phyloP scores from a whole-genome alignment of 1,139 yeast genomes.

The Diutina siamensis region DNA sequence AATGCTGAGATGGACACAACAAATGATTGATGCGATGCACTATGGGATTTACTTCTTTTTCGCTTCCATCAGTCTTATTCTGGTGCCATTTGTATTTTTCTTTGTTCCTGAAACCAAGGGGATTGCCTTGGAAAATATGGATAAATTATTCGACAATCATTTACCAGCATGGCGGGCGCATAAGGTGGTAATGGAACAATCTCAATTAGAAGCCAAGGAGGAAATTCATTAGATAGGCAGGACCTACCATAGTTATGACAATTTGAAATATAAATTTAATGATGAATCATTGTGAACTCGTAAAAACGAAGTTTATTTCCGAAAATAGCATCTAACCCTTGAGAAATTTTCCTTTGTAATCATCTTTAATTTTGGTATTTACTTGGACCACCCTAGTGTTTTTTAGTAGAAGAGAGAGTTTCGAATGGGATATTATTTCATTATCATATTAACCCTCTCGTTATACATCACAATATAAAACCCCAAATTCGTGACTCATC shows the following conservation, averaged over 20 bases:
- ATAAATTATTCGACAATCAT: background rate
- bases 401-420: no score
- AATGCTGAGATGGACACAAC: slow-evolving; percentile 19
- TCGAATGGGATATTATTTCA: no score
- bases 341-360: no score
- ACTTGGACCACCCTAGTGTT: no score
- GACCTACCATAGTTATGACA: background rate
- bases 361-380: no score
- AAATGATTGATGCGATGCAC: slow-evolving; percentile 26
- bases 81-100: slow-evolving; percentile 11
- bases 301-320: no score
- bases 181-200: slow-evolving; percentile 14
- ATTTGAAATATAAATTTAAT: no score
- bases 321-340: no score
- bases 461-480: no score
- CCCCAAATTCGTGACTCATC: no score
- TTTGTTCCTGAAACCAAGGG: slow-evolving; percentile 12
- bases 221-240: background rate
- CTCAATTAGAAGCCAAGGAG: slow-evolving; percentile 6
- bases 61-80: slow-evolving; percentile 11
- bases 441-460: no score
- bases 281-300: no score
- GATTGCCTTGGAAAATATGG: slow-evolving; percentile 23
- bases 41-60: slow-evolving; percentile 33
- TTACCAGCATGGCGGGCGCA: slow-evolving; percentile 21